A percentile compares a stretch with the other conserved stretches of the same genome.
Conservation (phyloP, 1,139 yeast genomes). For the Scheffersomyces insectosa region DNA sequence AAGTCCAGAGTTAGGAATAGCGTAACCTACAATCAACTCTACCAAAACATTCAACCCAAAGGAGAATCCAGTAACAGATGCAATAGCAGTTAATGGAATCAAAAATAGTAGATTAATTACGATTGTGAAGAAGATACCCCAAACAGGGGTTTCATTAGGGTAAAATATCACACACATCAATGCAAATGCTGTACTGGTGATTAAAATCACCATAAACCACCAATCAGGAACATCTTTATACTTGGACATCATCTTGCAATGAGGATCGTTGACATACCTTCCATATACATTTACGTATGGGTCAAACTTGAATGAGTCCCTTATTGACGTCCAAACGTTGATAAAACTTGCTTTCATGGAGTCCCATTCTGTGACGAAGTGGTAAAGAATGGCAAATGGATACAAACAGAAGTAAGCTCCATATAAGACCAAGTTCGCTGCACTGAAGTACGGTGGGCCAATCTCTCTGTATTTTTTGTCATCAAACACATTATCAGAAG, state of each 20-base stretch:
- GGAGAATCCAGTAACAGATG: constrained; percentile 53
- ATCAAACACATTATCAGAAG: constrained; percentile 38
- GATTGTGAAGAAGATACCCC: constrained; percentile 60
- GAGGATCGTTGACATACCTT: constrained; percentile 47
- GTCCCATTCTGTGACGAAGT: constrained; percentile 44
- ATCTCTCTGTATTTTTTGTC: constrained; percentile 39
- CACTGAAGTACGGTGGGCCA: constrained; percentile 61
- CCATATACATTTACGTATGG: constrained; percentile 9
- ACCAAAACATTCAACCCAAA: constrained; percentile 60
- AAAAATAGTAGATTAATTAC: constrained; percentile 56
- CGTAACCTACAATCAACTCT: constrained; percentile 63
- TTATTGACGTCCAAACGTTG: constrained; percentile 34
- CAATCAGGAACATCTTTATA: constrained; percentile 66
- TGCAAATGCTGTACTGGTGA: constrained; percentile 51
- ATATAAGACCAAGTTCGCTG: constrained; percentile 52
- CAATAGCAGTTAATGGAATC: constrained; percentile 51
- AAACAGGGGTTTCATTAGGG: constrained; percentile 52
- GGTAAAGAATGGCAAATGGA: constrained; percentile 56
- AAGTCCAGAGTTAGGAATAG: constrained; percentile 61
- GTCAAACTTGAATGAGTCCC: constrained; percentile 24
- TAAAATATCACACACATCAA: constrained; percentile 49
- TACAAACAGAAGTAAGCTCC: constrained; percentile 61
- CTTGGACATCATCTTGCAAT: constrained; percentile 53
- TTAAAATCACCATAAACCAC: constrained; percentile 51
- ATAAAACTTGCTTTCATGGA: constrained; percentile 42